These are phyloP conservation scores for Amanita jacksonii DNA, from an alignment of 768 basidiomycete species.

Conservation along the genomic window DNA sequence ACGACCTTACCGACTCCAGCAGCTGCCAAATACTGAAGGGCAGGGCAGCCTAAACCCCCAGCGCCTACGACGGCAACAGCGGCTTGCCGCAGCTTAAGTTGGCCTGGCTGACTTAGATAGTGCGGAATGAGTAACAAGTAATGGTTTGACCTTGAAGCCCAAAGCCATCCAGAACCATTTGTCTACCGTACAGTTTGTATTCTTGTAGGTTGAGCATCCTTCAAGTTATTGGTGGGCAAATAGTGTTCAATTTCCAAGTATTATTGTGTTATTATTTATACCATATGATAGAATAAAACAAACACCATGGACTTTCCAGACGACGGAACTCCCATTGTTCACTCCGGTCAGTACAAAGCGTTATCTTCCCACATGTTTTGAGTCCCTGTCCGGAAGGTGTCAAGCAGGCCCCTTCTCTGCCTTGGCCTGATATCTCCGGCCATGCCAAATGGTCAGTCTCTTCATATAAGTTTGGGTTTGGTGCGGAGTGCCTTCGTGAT, in stretches of 20 bases:
- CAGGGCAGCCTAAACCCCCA: conserved; percentile 93
- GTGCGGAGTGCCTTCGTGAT: conserved; percentile 85
- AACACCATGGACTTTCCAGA: conserved; percentile 18
- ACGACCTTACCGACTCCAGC: conserved; percentile 73
- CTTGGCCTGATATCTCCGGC: conserved; percentile 79
- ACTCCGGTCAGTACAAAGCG: conserved; percentile 22
- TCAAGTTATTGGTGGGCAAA: not conserved
- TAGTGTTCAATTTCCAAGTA: not conserved
- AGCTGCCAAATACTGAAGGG: conserved; percentile 87
- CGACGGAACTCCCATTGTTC: conserved; percentile 24
- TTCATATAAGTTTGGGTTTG: conserved; percentile 93
- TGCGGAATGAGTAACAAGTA: not conserved
- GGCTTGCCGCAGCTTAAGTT: conserved; percentile 67
- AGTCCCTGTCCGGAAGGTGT: not conserved
- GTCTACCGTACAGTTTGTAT: conserved; percentile 87
- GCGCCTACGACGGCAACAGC: conserved; percentile 87
- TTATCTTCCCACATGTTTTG: not conserved
- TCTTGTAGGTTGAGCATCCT: conserved; percentile 44
- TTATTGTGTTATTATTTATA: too few relatives aligned
- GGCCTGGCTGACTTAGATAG: conserved; percentile 42
- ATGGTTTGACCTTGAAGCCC: conserved; percentile 62
- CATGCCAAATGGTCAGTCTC: conserved; percentile 95
- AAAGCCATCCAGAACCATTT: conserved; percentile 90
- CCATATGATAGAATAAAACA: conserved; percentile 10
- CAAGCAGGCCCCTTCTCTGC: conserved; percentile 35